Conservation (phyloP, 257 asterid species). For the Ligustrum vulgare region DNA sequence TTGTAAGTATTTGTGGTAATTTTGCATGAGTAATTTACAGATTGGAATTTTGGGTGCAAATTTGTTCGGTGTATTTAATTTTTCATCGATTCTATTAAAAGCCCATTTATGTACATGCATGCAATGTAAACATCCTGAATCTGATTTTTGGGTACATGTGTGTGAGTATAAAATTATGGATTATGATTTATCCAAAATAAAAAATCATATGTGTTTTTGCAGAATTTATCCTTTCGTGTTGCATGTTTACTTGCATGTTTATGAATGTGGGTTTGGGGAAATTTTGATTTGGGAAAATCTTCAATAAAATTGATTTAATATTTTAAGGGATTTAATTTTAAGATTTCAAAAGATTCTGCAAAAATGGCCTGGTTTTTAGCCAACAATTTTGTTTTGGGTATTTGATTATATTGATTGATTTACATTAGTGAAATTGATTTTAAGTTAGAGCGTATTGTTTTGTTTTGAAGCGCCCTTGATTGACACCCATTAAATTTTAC, state of each 20-base stretch:
- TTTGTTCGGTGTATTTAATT: neutral
- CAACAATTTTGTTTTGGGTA: neutral
- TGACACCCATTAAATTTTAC: no score
- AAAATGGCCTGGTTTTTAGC: neutral
- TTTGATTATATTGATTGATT: neutral
- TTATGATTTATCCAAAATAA: neutral
- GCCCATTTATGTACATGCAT: neutral
- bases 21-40: neutral
- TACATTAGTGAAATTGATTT: neutral
- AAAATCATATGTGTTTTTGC: no score
- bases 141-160: neutral
- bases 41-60: neutral
- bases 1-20: neutral
- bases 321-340: neutral
- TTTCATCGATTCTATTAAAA: neutral
- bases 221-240: neutral
- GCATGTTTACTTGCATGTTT: slow-evolving; percentile 2
- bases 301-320: neutral
- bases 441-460: neutral
- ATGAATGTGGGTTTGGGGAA: neutral
- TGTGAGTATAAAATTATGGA: neutral
- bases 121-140: neutral
- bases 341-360: neutral
- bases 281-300: neutral
- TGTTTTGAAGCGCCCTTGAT: no score